Conservation (phyloP, 1,284 basidiomycete species). For the Malassezia pachydermatis region DNA sequence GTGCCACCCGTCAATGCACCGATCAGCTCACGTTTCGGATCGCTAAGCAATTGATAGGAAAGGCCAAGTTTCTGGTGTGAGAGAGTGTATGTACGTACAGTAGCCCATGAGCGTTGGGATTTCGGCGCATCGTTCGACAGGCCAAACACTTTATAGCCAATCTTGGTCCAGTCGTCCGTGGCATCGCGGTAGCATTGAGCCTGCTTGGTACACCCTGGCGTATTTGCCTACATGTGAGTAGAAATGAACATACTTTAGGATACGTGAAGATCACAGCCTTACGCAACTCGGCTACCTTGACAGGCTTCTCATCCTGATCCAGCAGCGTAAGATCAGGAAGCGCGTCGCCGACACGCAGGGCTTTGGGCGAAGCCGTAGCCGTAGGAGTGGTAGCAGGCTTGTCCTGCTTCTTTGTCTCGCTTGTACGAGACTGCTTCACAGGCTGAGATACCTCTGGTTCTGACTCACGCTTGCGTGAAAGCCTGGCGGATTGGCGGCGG, state of each 20-base stretch:
- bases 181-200: slow-evolving; percentile 57
- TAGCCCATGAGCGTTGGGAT: slow-evolving; percentile 54
- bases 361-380: background rate
- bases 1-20: slow-evolving; percentile 68
- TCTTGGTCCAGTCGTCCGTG: slow-evolving; percentile 62
- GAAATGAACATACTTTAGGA: slow-evolving; percentile 13
- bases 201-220: slow-evolving; percentile 36
- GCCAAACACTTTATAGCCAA: slow-evolving; percentile 70
- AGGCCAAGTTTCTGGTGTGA: slow-evolving; percentile 60
- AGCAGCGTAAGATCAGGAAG: slow-evolving; percentile 66
- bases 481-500: slow-evolving; percentile 1
- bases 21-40: slow-evolving; percentile 70
- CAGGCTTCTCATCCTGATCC: slow-evolving; percentile 25
- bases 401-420: background rate
- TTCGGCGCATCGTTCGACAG: slow-evolving; percentile 70
- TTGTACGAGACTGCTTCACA: background rate
- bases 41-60: slow-evolving; percentile 74
- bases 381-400: background rate
- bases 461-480: background rate
- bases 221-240: slow-evolving; percentile 22
- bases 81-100: slow-evolving; percentile 5
- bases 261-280: slow-evolving; percentile 28
- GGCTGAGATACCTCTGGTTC: background rate
- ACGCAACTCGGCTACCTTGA: slow-evolving; percentile 14
- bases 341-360: slow-evolving; percentile 57